These are phyloP conservation scores for Tolypocladium tundrense DNA, from an alignment of 2,329 filamentous ascomycete genomes.

Conservation along the genomic window DNA sequence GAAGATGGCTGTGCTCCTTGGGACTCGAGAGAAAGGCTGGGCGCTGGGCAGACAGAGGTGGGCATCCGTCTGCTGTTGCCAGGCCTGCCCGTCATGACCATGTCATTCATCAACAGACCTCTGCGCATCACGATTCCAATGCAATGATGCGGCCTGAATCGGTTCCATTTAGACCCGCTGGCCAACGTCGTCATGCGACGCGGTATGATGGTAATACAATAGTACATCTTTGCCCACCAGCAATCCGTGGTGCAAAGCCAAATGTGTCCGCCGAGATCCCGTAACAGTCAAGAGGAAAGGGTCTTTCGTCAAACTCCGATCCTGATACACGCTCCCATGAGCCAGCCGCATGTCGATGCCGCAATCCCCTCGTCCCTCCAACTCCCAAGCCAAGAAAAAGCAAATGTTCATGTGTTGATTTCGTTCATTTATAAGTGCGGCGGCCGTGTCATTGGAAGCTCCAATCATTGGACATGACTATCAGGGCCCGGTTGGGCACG, in stretches of 20 bases:
- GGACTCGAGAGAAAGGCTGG: neutral
- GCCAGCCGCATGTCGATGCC: neutral
- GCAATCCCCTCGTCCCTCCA: neutral
- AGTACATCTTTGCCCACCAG: conserved; percentile 15
- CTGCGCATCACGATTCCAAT: neutral
- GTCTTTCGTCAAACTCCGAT: conserved; percentile 4
- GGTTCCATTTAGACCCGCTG: neutral
- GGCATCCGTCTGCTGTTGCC: neutral
- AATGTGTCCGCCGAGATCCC: conserved; percentile 11
- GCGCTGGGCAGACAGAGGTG: neutral
- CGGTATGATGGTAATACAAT: conserved; percentile 17
- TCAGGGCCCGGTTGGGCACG: conserved; percentile 6
- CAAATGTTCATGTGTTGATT: conserved; percentile 11
- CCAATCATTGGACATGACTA: conserved; percentile 9
- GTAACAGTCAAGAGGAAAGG: conserved; percentile 11
- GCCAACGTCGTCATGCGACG: neutral
- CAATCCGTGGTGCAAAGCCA: conserved; percentile 7
- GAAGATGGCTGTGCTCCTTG: neutral
- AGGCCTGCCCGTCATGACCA: neutral
- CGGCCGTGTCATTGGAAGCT: neutral
- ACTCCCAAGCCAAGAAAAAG: conserved; percentile 2
- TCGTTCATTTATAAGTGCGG: conserved; percentile 9
- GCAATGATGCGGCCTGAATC: neutral
- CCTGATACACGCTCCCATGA: neutral
- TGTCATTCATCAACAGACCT: neutral